A percentile compares a stretch with the other conserved stretches of the same genome.
Conservation (phyloP, 805 yeast genomes). For the Candida palmyrensis region DNA sequence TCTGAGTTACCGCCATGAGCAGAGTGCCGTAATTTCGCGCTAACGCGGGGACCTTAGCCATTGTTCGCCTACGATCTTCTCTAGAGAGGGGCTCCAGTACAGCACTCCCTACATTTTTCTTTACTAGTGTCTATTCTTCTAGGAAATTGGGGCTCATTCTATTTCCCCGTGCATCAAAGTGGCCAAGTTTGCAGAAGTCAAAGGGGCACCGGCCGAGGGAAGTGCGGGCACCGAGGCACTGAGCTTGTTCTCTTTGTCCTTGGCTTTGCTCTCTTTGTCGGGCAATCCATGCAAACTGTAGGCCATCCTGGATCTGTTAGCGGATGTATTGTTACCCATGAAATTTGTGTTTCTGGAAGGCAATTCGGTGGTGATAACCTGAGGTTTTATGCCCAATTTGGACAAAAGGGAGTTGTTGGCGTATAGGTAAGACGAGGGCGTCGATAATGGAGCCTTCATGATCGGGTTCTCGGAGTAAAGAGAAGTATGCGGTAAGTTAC, state of each 20-base stretch:
- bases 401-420: slow-evolving; percentile 31
- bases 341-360: slow-evolving; percentile 8
- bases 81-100: too few species aligned
- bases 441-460: slow-evolving; percentile 12
- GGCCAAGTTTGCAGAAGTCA: slow-evolving; percentile 4
- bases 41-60: too few species aligned
- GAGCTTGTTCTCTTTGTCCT: not conserved
- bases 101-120: too few species aligned
- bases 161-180: slow-evolving; percentile 2
- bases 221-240: slow-evolving; percentile 1
- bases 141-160: not conserved
- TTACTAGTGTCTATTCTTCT: too few species aligned
- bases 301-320: slow-evolving; percentile 1
- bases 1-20: too few species aligned
- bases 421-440: slow-evolving; percentile 26
- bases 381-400: slow-evolving; percentile 37
- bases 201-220: not conserved
- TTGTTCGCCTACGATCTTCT: too few species aligned
- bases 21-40: too few species aligned
- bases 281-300: slow-evolving; percentile 2
- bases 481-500: slow-evolving; percentile 25
- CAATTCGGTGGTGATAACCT: slow-evolving; percentile 29
- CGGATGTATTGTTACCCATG: slow-evolving; percentile 2
- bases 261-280: slow-evolving; percentile 1
- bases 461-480: slow-evolving; percentile 32